Conservation (phyloP, 2,329 filamentous ascomycete species). For the Fonsecaea monophora region DNA sequence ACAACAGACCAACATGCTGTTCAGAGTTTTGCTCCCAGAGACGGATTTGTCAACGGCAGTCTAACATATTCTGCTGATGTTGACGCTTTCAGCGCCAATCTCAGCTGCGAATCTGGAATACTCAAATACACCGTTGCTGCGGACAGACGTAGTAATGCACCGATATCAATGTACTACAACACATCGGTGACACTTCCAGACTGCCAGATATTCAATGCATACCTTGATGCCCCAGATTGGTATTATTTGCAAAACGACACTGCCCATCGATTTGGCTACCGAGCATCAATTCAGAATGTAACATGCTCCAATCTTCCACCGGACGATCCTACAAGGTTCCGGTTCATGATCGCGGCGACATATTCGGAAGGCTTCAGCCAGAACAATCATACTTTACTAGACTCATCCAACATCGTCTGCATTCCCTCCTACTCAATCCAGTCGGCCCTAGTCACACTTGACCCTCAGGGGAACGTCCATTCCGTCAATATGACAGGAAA, state of each 20-base stretch:
- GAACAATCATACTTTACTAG: slow-evolving; percentile 32
- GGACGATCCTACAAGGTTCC: slow-evolving; percentile 24
- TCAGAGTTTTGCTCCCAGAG: slow-evolving; percentile 26
- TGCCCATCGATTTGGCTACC: slow-evolving; percentile 31
- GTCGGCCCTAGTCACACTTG: slow-evolving; percentile 24
- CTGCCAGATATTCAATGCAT: slow-evolving; percentile 30
- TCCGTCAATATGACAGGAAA: slow-evolving; percentile 26
- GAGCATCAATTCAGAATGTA: slow-evolving; percentile 29
- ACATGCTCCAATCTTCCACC: slow-evolving; percentile 30
- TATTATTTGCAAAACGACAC: slow-evolving; percentile 28
- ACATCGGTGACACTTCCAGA: slow-evolving; percentile 27
- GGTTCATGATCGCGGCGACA: slow-evolving; percentile 27
- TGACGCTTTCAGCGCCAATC: slow-evolving; percentile 32
- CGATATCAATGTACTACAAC: slow-evolving; percentile 29
- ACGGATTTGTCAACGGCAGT: slow-evolving; percentile 27
- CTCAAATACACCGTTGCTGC: slow-evolving; percentile 21
- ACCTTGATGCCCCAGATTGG: slow-evolving; percentile 33
- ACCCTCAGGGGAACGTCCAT: slow-evolving; percentile 26
- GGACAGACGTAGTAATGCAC: slow-evolving; percentile 5
- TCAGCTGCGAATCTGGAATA: slow-evolving; percentile 27
- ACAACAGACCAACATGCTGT: slow-evolving; percentile 25
- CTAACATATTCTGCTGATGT: slow-evolving; percentile 31
- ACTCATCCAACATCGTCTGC: slow-evolving; percentile 36
- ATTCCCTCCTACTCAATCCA: slow-evolving; percentile 30
- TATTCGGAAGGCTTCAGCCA: slow-evolving; percentile 33